These are phyloP conservation scores for Colletotrichum lentis DNA, from an alignment of 2,329 filamentous ascomycete species.

Conservation along the genomic window DNA sequence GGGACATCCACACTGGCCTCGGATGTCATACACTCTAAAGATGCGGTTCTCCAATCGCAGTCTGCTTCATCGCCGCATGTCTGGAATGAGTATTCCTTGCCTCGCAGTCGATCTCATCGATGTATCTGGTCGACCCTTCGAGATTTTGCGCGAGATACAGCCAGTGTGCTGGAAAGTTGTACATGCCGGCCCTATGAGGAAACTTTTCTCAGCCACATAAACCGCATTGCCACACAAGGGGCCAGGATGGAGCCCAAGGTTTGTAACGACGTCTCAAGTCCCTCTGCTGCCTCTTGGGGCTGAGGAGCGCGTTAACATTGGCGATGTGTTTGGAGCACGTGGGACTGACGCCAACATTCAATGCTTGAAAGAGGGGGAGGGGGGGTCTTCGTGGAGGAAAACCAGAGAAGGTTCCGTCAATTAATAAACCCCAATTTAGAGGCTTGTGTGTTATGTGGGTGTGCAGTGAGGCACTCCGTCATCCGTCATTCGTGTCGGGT, in stretches of 20 bases:
- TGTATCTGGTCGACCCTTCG: neutral
- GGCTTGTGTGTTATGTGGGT: constrained; percentile 5
- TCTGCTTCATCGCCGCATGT: neutral
- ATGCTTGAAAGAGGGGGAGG: neutral
- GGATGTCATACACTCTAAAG: too few relatives aligned
- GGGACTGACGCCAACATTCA: neutral
- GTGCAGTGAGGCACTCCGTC: constrained; percentile 1
- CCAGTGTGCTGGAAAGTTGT: neutral
- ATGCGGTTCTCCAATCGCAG: neutral
- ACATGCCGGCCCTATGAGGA: neutral
- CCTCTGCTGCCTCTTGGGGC: constrained; percentile 10
- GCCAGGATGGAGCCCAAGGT: constrained; percentile 8
- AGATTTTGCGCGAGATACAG: neutral
- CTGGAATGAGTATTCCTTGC: neutral
- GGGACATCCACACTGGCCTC: neutral
- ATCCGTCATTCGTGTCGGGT: constrained; percentile 19
- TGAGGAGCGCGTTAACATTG: constrained; percentile 17
- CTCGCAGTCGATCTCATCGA: neutral
- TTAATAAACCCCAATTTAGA: neutral
- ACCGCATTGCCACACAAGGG: constrained; percentile 13
- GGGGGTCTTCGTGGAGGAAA: neutral
- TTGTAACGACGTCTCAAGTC: constrained; percentile 26
- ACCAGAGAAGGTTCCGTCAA: neutral
- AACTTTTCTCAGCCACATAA: neutral
- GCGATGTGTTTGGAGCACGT: constrained; percentile 6